Conservation (phyloP, 257 asterid genomes). For the Nemophila menziesii region DNA sequence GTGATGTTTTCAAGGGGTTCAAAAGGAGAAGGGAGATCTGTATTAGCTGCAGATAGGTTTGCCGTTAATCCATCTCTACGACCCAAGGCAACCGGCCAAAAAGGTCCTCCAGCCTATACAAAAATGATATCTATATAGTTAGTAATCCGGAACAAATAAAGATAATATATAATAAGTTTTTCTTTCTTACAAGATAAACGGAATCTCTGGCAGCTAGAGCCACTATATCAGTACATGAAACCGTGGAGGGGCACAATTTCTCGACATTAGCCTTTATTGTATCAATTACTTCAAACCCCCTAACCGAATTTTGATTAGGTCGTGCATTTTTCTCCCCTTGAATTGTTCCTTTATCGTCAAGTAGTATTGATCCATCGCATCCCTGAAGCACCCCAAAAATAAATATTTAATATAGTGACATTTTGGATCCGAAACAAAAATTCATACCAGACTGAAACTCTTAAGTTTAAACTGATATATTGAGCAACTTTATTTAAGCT, state of each 20-base stretch:
- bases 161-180: no score
- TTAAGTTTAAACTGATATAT: no score
- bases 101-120: slow-evolving; percentile 52
- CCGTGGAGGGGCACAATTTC: slow-evolving; percentile 57
- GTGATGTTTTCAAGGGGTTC: slow-evolving; percentile 39
- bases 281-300: slow-evolving; percentile 67
- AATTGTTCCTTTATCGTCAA: slow-evolving; percentile 44
- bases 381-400: slow-evolving; percentile 28
- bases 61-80: slow-evolving; percentile 55
- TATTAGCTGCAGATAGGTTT: slow-evolving; percentile 44
- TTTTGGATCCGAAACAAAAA: no score
- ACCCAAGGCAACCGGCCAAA: slow-evolving; percentile 47
- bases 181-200: slow-evolving; percentile 38
- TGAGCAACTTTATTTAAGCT: no score
- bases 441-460: no score
- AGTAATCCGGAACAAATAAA: not conserved
- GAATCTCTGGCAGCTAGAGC: slow-evolving; percentile 65
- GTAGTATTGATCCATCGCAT: slow-evolving; percentile 63
- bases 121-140: not conserved
- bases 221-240: slow-evolving; percentile 65
- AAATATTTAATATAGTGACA: not conserved
- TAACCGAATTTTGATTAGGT: slow-evolving; percentile 45
- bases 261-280: slow-evolving; percentile 48
- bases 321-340: slow-evolving; percentile 46
- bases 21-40: slow-evolving; percentile 41